Conservation (phyloP, 306 rosid species). For the Phaseolus lunatus region DNA sequence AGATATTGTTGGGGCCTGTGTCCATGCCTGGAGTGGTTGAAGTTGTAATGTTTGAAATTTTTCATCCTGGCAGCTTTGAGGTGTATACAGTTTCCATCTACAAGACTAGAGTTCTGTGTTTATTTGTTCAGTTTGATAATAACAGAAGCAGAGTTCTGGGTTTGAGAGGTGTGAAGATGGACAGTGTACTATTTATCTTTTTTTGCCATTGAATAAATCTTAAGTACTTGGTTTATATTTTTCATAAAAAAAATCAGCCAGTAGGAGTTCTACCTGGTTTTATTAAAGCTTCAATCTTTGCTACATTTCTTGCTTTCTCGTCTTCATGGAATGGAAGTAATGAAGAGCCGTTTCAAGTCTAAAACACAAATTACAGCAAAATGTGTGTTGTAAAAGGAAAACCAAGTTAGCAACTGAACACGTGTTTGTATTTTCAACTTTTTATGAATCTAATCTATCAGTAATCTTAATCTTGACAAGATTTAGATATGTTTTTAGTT, state of each 20-base stretch:
- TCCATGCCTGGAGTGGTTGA: conserved; percentile 97
- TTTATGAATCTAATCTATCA: neutral
- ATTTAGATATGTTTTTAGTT: too few relatives aligned
- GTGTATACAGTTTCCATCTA: conserved; percentile 19
- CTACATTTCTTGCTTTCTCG: neutral
- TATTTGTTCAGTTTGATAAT: conserved; percentile 9
- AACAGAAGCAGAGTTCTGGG: conserved; percentile 32
- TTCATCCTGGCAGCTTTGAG: conserved; percentile 29
- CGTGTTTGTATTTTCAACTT: neutral
- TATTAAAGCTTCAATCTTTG: neutral
- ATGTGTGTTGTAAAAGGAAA: neutral
- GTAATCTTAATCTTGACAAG: neutral
- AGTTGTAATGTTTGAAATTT: conserved; percentile 52
- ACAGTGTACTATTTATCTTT: neutral
- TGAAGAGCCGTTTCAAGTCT: neutral
- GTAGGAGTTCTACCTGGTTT: neutral
- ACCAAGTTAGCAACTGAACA: neutral
- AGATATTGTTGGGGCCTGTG: conserved; percentile 95
- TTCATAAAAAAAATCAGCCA: neutral
- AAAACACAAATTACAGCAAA: neutral
- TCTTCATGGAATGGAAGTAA: neutral
- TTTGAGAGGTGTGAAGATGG: conserved; percentile 33
- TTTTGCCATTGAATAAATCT: neutral
- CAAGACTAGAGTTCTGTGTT: conserved; percentile 2
- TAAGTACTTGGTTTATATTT: neutral